A percentile compares a stretch with the other conserved stretches of the same genome.
These are phyloP conservation scores for Juncus effusus DNA, from an alignment of 176 grass and related monocot genomes.

Conservation along the genomic window DNA sequence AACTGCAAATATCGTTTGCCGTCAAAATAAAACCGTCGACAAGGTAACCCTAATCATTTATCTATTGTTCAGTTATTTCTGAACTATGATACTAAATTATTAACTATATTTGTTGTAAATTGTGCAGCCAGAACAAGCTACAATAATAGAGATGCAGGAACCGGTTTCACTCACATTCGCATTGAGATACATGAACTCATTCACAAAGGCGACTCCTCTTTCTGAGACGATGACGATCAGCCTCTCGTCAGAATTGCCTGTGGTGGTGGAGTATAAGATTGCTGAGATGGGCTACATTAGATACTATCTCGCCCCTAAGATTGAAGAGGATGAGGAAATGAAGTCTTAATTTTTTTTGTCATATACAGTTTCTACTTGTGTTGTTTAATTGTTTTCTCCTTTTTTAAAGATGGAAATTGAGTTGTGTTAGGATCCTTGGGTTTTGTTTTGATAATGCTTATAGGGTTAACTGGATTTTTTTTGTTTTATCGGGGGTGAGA, in stretches of 20 bases:
- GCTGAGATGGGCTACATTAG: constrained; percentile 88
- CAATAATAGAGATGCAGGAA: constrained; percentile 85
- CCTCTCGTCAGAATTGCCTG: constrained; percentile 76
- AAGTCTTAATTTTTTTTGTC: constrained; percentile 32
- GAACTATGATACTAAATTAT: neutral
- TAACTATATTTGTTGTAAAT: neutral
- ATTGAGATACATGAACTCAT: constrained; percentile 92
- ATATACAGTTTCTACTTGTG: neutral
- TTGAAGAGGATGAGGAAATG: constrained; percentile 92
- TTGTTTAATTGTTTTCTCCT: neutral
- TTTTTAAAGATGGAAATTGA: neutral
- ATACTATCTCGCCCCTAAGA: constrained; percentile 84
- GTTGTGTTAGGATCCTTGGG: too few species aligned
- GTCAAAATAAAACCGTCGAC: constrained; percentile 89
- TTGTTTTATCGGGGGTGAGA: too few species aligned
- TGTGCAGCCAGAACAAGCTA: constrained; percentile 68
- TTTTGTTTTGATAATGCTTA: too few species aligned
- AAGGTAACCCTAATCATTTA: constrained; percentile 43
- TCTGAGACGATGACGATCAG: constrained; percentile 71
- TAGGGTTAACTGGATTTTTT: too few species aligned
- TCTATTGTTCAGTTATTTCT: neutral
- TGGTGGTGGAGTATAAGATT: constrained; percentile 92
- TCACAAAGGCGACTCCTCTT: constrained; percentile 79
- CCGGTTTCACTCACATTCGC: constrained; percentile 86
- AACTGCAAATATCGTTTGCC: constrained; percentile 85